A percentile compares a stretch with the other conserved stretches of the same genome.
phyloP scores from a whole-genome alignment of 805 yeast species.

The Ogataea nonfermentans region DNA sequence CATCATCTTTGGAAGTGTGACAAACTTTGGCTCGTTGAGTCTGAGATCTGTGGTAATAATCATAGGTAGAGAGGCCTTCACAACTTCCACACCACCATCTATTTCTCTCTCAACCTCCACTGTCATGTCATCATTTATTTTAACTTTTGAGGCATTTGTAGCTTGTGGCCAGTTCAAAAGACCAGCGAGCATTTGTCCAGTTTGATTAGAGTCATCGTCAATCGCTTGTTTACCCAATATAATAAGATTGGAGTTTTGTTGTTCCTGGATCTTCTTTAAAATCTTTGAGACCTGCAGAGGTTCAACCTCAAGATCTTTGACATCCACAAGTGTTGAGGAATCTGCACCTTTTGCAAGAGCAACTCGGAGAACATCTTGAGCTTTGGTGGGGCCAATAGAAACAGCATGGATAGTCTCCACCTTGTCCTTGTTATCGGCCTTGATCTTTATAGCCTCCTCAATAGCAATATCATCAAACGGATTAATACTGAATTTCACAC shows the following conservation, averaged over 20 bases:
- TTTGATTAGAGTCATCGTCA: slow-evolving; percentile 92
- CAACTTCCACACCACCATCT: slow-evolving; percentile 90
- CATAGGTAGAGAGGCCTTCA: slow-evolving; percentile 76
- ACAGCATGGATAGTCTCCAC: slow-evolving; percentile 89
- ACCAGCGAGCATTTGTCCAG: slow-evolving; percentile 96
- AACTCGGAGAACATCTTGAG: slow-evolving; percentile 83
- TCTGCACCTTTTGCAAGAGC: slow-evolving; percentile 97
- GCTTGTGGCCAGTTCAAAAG: slow-evolving; percentile 95
- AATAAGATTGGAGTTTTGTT: slow-evolving; percentile 71
- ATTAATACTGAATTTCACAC: slow-evolving; percentile 88
- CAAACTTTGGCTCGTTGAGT: slow-evolving; percentile 92
- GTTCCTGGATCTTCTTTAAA: slow-evolving; percentile 67
- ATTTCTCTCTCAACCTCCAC: slow-evolving; percentile 88
- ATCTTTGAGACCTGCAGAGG: slow-evolving; percentile 90
- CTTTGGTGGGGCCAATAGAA: slow-evolving; percentile 81
- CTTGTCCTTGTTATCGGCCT: slow-evolving; percentile 57
- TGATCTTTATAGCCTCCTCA: slow-evolving; percentile 86
- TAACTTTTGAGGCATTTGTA: slow-evolving; percentile 88
- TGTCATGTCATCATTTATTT: slow-evolving; percentile 48
- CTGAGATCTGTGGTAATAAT: slow-evolving; percentile 91
- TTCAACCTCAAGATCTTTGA: slow-evolving; percentile 67
- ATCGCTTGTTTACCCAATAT: slow-evolving; percentile 95
- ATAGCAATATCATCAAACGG: slow-evolving; percentile 98
- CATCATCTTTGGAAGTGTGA: slow-evolving; percentile 95
- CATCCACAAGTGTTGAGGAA: slow-evolving; percentile 75